These are phyloP conservation scores for Elsinoe batatas DNA, from an alignment of 2,329 filamentous ascomycete species.

Conservation along the genomic window DNA sequence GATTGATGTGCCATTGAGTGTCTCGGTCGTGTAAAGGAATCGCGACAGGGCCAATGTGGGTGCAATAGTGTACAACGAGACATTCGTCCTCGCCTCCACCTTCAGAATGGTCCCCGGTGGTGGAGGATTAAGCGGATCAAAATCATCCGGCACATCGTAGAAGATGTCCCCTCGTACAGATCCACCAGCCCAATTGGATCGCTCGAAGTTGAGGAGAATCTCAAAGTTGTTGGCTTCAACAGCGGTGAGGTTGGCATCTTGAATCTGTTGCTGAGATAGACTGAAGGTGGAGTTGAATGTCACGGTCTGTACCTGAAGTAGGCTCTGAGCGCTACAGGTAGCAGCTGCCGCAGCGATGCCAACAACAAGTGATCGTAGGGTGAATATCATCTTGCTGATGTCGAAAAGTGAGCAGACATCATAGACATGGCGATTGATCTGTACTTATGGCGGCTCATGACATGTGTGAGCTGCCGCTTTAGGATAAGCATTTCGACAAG, in stretches of 20 bases:
- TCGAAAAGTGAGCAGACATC: not conserved
- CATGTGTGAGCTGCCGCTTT: not conserved
- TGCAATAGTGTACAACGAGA: conserved; percentile 32
- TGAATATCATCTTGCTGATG: not conserved
- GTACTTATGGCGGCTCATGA: not conserved
- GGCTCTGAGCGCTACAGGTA: not conserved
- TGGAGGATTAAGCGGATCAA: conserved; percentile 15
- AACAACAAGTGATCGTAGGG: not conserved
- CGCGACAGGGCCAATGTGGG: conserved; percentile 38
- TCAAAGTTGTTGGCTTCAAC: conserved; percentile 19
- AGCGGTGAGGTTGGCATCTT: conserved; percentile 17
- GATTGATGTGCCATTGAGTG: conserved; percentile 36
- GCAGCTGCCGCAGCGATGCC: not conserved
- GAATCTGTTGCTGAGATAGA: conserved; percentile 18
- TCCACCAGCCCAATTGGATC: conserved; percentile 22
- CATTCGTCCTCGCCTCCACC: conserved; percentile 32
- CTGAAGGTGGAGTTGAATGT: conserved; percentile 22
- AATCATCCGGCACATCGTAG: conserved; percentile 27
- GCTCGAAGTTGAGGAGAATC: conserved; percentile 22
- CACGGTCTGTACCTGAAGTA: conserved; percentile 16
- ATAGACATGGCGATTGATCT: not conserved
- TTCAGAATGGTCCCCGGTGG: conserved; percentile 33
- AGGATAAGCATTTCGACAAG: not conserved
- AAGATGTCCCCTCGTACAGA: conserved; percentile 30
- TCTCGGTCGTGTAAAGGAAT: conserved; percentile 39